Conservation (phyloP, 169 alveolate genomes). For the Plasmodium inui region DNA sequence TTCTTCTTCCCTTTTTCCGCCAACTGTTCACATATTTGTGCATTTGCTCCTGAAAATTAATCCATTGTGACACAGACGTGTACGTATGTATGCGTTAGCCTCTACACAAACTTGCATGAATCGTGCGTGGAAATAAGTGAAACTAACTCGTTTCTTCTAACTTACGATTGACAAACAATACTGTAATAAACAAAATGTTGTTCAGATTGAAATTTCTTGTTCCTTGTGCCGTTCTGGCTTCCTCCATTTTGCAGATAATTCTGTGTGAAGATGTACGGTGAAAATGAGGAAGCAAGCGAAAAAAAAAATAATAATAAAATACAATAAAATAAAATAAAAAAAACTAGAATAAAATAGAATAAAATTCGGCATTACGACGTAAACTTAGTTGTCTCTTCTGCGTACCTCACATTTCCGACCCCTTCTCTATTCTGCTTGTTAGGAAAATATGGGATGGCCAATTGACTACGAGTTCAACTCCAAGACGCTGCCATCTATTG, state of each 20-base stretch:
- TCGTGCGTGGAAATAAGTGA: not conserved
- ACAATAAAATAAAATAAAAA: no score
- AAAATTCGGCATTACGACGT: not conserved
- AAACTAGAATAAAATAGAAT: not conserved
- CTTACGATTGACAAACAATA: not conserved
- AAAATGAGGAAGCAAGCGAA: not conserved
- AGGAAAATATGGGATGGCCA: slow-evolving; percentile 57
- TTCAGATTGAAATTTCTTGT: slow-evolving; percentile 33
- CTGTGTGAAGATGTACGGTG: slow-evolving; percentile 49
- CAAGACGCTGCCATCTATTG: slow-evolving; percentile 85
- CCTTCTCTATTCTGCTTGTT: not conserved
- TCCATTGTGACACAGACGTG: not conserved
- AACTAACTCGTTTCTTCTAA: not conserved
- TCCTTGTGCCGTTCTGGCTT: slow-evolving; percentile 43
- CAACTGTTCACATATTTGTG: not conserved
- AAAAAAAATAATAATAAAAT: not conserved
- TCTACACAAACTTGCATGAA: not conserved
- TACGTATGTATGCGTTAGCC: slow-evolving; percentile 3
- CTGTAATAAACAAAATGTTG: slow-evolving; percentile 23
- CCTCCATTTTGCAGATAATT: not conserved
- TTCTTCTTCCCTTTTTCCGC: not conserved
- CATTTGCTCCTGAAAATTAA: slow-evolving; percentile 4
- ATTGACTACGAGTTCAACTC: slow-evolving; percentile 73
- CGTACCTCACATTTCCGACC: not conserved
- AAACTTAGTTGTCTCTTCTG: not conserved